A percentile compares a stretch with the other conserved stretches of the same genome.
phyloP scores from a whole-genome alignment of 106 monocot species.

The Dioscorea alata region DNA sequence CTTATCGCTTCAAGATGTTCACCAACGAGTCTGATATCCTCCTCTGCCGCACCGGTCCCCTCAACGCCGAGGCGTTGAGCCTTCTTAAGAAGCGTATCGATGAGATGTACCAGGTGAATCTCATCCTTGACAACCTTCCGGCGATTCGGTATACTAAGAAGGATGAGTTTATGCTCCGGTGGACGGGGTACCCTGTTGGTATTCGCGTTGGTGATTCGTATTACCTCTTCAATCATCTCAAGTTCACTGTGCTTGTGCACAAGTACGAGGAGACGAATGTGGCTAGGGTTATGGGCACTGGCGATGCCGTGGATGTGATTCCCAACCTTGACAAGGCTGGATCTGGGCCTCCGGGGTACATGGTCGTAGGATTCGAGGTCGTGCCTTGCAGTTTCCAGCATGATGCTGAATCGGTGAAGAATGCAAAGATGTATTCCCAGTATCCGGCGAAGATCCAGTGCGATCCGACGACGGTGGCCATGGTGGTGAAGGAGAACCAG shows the following conservation, averaged over 20 bases:
- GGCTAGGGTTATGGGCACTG: constrained; percentile 17
- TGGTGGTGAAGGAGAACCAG: constrained; percentile 28
- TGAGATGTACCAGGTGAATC: constrained; percentile 45
- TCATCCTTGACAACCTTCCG: constrained; percentile 50
- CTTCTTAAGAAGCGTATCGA: constrained; percentile 24
- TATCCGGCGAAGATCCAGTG: constrained; percentile 33
- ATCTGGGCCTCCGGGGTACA: constrained; percentile 20
- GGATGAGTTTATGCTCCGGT: constrained; percentile 21
- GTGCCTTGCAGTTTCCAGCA: constrained; percentile 45
- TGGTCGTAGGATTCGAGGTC: constrained; percentile 55
- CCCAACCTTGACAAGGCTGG: not conserved
- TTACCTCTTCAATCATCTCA: constrained; percentile 48
- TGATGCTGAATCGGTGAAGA: constrained; percentile 20
- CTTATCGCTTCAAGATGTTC: constrained; percentile 27
- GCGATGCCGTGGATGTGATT: constrained; percentile 11
- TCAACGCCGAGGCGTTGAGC: not conserved
- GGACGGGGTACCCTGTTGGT: constrained; percentile 44
- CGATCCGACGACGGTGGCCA: constrained; percentile 25
- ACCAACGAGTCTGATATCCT: constrained; percentile 14
- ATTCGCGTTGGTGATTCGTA: constrained; percentile 19
- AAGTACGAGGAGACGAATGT: constrained; percentile 28
- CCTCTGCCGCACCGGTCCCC: constrained; percentile 23
- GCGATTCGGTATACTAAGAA: constrained; percentile 32
- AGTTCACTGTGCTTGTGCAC: constrained; percentile 39
- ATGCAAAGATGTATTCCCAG: constrained; percentile 34